A percentile compares a stretch with the other conserved stretches of the same genome.
phyloP scores from a whole-genome alignment of 441 rosid genomes.

The Pelargonium australe region DNA sequence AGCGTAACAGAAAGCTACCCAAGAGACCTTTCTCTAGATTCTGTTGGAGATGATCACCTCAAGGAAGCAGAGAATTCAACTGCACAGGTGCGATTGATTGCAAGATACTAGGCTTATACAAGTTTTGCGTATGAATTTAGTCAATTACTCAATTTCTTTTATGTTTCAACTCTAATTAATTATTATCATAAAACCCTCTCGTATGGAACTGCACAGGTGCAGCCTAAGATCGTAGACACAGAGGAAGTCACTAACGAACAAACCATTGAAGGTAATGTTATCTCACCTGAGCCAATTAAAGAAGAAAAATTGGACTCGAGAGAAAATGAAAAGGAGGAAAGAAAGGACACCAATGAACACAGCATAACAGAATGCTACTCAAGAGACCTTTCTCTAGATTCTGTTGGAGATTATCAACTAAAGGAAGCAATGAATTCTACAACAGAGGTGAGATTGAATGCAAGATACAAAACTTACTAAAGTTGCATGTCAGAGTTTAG shows the following conservation, averaged over 20 bases:
- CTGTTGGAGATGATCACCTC: conserved; percentile 7
- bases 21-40: conserved; percentile 5
- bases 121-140: neutral
- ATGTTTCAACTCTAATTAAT: no score
- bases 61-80: conserved; percentile 12
- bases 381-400: conserved; percentile 5
- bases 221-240: no score
- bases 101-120: neutral
- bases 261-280: no score
- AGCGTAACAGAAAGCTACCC: no score
- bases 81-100: conserved; percentile 22
- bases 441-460: conserved; percentile 23
- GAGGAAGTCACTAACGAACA: no score
- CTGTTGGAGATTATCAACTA: conserved; percentile 5
- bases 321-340: no score
- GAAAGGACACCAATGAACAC: no score
- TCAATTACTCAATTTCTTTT: neutral
- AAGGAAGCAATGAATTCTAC: conserved; percentile 11
- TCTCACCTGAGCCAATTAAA: no score
- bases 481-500: neutral
- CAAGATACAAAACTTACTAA: neutral
- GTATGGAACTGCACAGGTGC: no score
- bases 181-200: no score
- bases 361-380: no score
- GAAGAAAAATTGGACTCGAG: no score